Base-by-base conservation (phyloP, 371 early-diverging fungal genomes). In the Actinomucor elegans region DNA sequence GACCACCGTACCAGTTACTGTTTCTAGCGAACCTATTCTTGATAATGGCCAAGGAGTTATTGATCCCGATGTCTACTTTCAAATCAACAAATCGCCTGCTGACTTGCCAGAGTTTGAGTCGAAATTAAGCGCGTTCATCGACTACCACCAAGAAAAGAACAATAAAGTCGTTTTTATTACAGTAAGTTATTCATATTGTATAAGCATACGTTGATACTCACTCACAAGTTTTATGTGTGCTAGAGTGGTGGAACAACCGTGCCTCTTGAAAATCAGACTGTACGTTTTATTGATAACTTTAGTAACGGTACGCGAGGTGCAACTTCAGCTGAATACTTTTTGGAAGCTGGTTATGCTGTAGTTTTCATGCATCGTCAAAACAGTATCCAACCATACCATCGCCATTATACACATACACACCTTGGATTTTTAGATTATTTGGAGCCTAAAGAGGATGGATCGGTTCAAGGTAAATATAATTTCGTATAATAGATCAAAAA, bases 211-310 rank as follows among this genome's bases (percentile, higher is more conserved):
- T 14, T 36, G 27, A 21, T 26, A 11, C 3, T 29, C n/a, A 34
- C 21, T 35, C 49, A 33, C 5, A 33, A 8, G 26, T 18, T 7
- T 9, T 52, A 15, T 7, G 35, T 9, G 10, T 11, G 20, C 26
- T 62, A 87, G 88, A 95, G 95, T 55, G 99, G 98, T 37, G 98
- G 98, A 36, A 99, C 99, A 1, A 96, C 94, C 0, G 97, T 97
- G 14, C 98, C 97, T 15, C 75, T 99, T 14, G 98, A 99, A 66
- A 86, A 88, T 54, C 87, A 97, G 58, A 99, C 97, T 5, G 98
- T 99, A 26, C 89, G 99, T n/a, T 99, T 97, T 69, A 85, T 99
- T 52, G 99, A 99, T 73, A 99, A 99, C 79, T 98, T 99, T 66
- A 91, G 92, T 50, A 94, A 92, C 12, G 99, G 99, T 23, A 96